These are phyloP conservation scores for Astrothelium subdiscretum DNA, from an alignment of 495 filamentous ascomycete species.

Conservation along the genomic window DNA sequence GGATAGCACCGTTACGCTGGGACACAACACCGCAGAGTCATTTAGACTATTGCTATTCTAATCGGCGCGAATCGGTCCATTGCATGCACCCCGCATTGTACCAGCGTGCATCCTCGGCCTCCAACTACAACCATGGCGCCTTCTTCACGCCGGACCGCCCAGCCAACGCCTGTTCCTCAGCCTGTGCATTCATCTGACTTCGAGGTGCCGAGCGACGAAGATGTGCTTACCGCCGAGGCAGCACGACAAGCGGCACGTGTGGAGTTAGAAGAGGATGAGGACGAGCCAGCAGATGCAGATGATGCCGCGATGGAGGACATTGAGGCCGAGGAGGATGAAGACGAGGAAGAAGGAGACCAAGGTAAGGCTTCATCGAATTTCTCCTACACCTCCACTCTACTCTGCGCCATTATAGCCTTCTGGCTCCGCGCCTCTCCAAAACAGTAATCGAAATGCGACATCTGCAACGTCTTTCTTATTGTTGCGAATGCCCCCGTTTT, in stretches of 20 bases:
- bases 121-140: background rate
- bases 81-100: background rate
- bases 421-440: background rate
- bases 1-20: no score
- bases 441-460: background rate
- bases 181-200: background rate
- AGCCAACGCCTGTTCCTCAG: background rate
- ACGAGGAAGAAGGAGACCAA: background rate
- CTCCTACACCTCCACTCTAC: background rate
- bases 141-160: background rate
- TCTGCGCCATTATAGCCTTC: background rate
- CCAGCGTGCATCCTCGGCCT: no score
- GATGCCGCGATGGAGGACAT: background rate
- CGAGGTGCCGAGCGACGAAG: background rate
- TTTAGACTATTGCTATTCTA: background rate
- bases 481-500: background rate
- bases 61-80: background rate
- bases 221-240: background rate
- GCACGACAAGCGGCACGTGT: background rate
- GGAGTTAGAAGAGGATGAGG: background rate
- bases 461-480: background rate
- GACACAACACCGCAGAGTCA: no score
- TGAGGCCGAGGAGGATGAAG: background rate
- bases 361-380: background rate
- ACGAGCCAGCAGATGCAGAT: background rate